These are phyloP conservation scores for Aspergillus bombycis DNA, from an alignment of 2,329 filamentous ascomycete genomes.

Conservation along the genomic window DNA sequence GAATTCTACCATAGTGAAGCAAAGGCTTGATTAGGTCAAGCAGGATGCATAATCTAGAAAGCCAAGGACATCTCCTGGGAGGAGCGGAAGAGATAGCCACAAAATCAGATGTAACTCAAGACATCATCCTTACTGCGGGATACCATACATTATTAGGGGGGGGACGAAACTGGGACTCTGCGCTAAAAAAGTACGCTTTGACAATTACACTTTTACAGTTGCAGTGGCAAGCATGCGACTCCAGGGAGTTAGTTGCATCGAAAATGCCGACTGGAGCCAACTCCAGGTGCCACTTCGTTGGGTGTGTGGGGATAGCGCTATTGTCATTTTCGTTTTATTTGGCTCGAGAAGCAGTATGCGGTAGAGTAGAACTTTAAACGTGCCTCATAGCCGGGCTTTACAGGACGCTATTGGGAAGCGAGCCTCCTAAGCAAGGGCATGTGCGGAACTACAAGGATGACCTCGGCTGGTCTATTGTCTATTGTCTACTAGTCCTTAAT, in stretches of 20 bases:
- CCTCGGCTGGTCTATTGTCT: constrained; percentile 2
- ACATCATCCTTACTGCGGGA: background rate
- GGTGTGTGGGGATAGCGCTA: constrained; percentile 3
- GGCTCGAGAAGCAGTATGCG: background rate
- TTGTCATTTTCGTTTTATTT: background rate
- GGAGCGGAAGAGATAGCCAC: constrained; percentile 5
- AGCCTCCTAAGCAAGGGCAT: constrained; percentile 2
- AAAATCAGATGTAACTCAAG: constrained; percentile 3
- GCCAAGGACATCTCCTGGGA: constrained; percentile 12
- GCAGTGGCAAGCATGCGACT: constrained; percentile 5
- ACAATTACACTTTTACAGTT: constrained; percentile 1
- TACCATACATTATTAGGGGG: constrained; percentile 4
- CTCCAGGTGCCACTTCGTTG: constrained; percentile 10
- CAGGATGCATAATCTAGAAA: constrained; percentile 15
- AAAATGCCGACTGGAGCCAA: constrained; percentile 12
- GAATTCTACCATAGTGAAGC: constrained; percentile 33
- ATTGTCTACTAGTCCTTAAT: background rate
- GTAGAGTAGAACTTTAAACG: constrained; percentile 3
- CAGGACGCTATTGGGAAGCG: constrained; percentile 8
- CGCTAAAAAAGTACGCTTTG: constrained; percentile 7
- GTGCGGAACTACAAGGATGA: background rate
- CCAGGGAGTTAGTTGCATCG: constrained; percentile 1
- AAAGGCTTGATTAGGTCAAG: constrained; percentile 10
- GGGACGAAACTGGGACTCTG: background rate
- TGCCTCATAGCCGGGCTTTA: background rate